phyloP scores from a whole-genome alignment of 805 yeast species.

The Candida lessepsii region DNA sequence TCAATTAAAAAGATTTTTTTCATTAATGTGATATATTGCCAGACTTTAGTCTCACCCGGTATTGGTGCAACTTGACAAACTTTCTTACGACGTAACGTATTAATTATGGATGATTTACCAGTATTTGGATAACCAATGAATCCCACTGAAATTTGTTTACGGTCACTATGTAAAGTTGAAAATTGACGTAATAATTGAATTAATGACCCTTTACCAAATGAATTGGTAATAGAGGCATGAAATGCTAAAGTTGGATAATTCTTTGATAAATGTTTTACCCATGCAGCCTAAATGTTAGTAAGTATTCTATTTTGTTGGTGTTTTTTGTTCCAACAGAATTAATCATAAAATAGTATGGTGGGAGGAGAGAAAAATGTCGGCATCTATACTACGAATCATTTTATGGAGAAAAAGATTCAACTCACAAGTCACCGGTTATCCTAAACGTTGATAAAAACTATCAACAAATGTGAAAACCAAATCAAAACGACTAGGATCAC shows the following conservation, averaged over 20 bases:
- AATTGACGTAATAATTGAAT: slow-evolving; percentile 93
- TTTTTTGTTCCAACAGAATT: too few species aligned
- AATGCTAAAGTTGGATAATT: slow-evolving; percentile 93
- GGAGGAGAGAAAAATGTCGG: slow-evolving; percentile 58
- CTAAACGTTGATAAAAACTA: slow-evolving; percentile 44
- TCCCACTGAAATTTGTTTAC: slow-evolving; percentile 96
- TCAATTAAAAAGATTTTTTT: slow-evolving; percentile 92
- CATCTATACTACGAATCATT: slow-evolving; percentile 83
- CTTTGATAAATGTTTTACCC: slow-evolving; percentile 94
- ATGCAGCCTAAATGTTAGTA: slow-evolving; percentile 72
- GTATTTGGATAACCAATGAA: slow-evolving; percentile 97
- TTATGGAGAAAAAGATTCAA: slow-evolving; percentile 54
- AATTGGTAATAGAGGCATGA: slow-evolving; percentile 96
- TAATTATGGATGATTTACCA: slow-evolving; percentile 95
- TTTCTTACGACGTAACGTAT: slow-evolving; percentile 89
- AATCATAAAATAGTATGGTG: too few species aligned
- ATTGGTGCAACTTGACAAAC: slow-evolving; percentile 97
- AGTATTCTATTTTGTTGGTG: not conserved
- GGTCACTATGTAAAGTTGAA: slow-evolving; percentile 83
- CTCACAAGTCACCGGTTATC: slow-evolving; percentile 71
- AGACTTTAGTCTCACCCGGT: slow-evolving; percentile 98
- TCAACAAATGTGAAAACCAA: slow-evolving; percentile 29
- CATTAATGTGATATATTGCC: slow-evolving; percentile 98
- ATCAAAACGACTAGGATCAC: slow-evolving; percentile 35
- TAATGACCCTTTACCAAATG: slow-evolving; percentile 96